Evolutionary conservation across 805 yeast species (phyloP).

Genomic region (Lachancea kluyveri): DNA sequence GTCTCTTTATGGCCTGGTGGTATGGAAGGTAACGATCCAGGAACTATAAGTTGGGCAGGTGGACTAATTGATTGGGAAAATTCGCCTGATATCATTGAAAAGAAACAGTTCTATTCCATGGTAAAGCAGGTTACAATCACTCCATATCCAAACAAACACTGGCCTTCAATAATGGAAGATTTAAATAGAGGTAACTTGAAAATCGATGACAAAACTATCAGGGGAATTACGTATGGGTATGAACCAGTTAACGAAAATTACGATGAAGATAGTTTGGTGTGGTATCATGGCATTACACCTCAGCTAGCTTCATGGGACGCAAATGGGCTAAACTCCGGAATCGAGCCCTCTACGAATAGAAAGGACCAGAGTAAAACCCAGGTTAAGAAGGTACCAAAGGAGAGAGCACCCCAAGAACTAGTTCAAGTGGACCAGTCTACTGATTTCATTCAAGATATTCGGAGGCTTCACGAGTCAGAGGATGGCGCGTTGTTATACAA

Average conservation of each 20-base stretch:
- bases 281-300: background rate
- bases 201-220: background rate
- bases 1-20: constrained; percentile 81
- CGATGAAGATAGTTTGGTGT: constrained; percentile 1
- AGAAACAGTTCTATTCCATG: constrained; percentile 70
- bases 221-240: constrained; percentile 2
- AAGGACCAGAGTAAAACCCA: too few species aligned
- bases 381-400: too few species aligned
- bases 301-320: background rate
- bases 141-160: constrained; percentile 45
- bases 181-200: constrained; percentile 4
- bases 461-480: too few species aligned
- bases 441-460: too few species aligned
- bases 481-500: too few species aligned
- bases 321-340: constrained; percentile 1
- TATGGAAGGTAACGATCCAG: constrained; percentile 41
- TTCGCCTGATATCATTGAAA: constrained; percentile 58
- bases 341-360: too few species aligned
- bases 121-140: constrained; percentile 50
- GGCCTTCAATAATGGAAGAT: constrained; percentile 11
- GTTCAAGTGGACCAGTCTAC: too few species aligned
- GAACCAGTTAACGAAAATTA: too few species aligned
- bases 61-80: constrained; percentile 77
- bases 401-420: too few species aligned
- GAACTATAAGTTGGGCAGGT: constrained; percentile 84